These are phyloP conservation scores for Sphaerulina musiva DNA, from an alignment of 2,329 filamentous ascomycete species.

Conservation along the genomic window DNA sequence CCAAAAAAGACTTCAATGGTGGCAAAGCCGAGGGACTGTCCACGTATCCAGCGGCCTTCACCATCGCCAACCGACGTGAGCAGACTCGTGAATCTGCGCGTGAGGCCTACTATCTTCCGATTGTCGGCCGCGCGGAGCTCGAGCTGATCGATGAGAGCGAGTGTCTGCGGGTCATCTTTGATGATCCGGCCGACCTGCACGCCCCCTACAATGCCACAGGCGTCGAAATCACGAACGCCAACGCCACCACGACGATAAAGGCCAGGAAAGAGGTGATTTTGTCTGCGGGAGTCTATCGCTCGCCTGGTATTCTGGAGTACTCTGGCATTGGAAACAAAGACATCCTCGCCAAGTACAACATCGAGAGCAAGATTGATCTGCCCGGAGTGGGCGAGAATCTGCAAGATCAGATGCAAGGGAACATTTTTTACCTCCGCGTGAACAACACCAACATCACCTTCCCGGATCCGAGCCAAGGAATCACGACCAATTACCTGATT, in stretches of 20 bases:
- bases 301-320: constrained; percentile 52
- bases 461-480: constrained; percentile 2
- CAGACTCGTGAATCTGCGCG: constrained; percentile 43
- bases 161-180: constrained; percentile 34
- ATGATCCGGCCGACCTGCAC: constrained; percentile 41
- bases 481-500: constrained; percentile 12
- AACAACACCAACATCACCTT: constrained; percentile 9
- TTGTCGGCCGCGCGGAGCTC: constrained; percentile 38
- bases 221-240: constrained; percentile 37
- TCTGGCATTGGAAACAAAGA: constrained; percentile 52
- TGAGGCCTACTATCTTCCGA: constrained; percentile 44
- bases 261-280: constrained; percentile 22
- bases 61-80: constrained; percentile 33
- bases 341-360: constrained; percentile 38
- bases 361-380: constrained; percentile 28
- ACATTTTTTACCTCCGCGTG: constrained; percentile 7
- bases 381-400: constrained; percentile 28
- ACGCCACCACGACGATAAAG: constrained; percentile 36
- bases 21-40: constrained; percentile 41
- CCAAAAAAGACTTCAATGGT: constrained; percentile 41
- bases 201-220: constrained; percentile 52
- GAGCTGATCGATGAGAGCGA: constrained; percentile 37
- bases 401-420: constrained; percentile 25
- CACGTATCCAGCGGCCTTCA: constrained; percentile 36
- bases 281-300: constrained; percentile 47